Evolutionary conservation across 108 stramenopile species (phyloP).

Genomic region (Pseudonitzschia delicatissima): DNA sequence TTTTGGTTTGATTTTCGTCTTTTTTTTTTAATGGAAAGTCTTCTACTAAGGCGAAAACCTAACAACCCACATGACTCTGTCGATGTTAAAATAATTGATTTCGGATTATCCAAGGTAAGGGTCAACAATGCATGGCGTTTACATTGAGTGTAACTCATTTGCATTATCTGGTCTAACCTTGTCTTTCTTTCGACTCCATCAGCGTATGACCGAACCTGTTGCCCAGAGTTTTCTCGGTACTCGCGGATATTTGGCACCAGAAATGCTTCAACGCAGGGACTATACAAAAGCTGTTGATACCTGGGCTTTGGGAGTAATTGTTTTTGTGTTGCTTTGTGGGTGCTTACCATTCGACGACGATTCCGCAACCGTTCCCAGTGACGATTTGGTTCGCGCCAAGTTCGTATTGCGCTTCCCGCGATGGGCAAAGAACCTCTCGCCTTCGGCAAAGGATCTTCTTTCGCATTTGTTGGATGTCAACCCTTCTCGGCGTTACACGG

Average conservation of each 20-base stretch:
- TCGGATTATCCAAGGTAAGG: conserved; percentile 89
- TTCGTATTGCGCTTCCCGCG: conserved; percentile 92
- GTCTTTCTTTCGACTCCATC: conserved; percentile 10
- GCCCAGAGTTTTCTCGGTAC: conserved; percentile 92
- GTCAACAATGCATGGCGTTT: not conserved
- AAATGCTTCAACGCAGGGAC: conserved; percentile 94
- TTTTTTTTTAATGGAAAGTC: conserved; percentile 13
- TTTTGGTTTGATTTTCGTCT: not conserved
- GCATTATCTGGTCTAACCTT: not conserved
- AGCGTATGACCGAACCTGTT: conserved; percentile 75
- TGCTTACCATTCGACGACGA: conserved; percentile 99
- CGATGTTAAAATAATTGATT: conserved; percentile 98
- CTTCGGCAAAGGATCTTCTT: conserved; percentile 91
- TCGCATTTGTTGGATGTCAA: conserved; percentile 87
- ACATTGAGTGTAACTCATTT: not conserved
- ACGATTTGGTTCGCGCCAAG: conserved; percentile 68
- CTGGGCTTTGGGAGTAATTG: conserved; percentile 92
- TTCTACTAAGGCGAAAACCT: conserved; percentile 36
- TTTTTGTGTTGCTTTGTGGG: conserved; percentile 91
- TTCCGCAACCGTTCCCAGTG: conserved; percentile 69
- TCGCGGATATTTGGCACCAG: conserved; percentile 94
- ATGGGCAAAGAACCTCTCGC: conserved; percentile 91
- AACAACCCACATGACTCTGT: conserved; percentile 32
- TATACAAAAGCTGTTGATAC: conserved; percentile 86
- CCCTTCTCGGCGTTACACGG: conserved; percentile 82